Evolutionary conservation across 208 protist species (phyloP).

Genomic region (Angomonas deanei): DNA sequence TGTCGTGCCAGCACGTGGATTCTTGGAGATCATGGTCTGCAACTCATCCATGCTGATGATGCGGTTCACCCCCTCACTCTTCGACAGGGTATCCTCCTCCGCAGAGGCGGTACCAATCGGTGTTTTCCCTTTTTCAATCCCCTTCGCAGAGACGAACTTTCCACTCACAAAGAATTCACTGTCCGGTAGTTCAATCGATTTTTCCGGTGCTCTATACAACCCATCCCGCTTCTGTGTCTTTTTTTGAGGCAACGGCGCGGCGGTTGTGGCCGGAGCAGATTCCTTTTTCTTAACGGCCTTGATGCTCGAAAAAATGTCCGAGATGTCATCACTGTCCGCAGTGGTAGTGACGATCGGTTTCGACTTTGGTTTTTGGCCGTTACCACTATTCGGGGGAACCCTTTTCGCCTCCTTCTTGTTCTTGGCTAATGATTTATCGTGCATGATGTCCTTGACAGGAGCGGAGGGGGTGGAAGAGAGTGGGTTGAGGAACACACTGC

Average conservation of each 20-base stretch:
- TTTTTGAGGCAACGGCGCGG: not conserved
- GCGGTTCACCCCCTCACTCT: conserved; percentile 68
- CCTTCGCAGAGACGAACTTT: not conserved
- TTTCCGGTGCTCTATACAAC: conserved; percentile 70
- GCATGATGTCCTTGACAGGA: not conserved
- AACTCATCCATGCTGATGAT: conserved; percentile 74
- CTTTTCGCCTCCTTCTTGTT: not conserved
- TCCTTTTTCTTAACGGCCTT: not conserved
- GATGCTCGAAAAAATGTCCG: not conserved
- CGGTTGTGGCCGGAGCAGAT: not conserved
- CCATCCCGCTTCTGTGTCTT: conserved; percentile 36
- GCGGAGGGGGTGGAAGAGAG: not conserved
- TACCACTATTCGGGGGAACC: not conserved
- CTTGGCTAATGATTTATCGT: not conserved
- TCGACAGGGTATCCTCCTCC: conserved; percentile 15
- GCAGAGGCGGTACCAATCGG: not conserved
- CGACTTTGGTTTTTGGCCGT: not conserved
- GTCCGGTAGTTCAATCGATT: conserved; percentile 73
- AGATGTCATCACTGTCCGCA: not conserved
- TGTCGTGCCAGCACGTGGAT: conserved; percentile 69
- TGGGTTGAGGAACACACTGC: too few species aligned
- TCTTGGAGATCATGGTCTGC: conserved; percentile 70
- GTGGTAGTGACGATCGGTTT: too few species aligned
- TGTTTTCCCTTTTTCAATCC: not conserved
- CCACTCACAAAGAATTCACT: conserved; percentile 50